Evolutionary conservation across 805 yeast genomes (phyloP).

Genomic region (Wickerhamomyces chaumierensis): DNA sequence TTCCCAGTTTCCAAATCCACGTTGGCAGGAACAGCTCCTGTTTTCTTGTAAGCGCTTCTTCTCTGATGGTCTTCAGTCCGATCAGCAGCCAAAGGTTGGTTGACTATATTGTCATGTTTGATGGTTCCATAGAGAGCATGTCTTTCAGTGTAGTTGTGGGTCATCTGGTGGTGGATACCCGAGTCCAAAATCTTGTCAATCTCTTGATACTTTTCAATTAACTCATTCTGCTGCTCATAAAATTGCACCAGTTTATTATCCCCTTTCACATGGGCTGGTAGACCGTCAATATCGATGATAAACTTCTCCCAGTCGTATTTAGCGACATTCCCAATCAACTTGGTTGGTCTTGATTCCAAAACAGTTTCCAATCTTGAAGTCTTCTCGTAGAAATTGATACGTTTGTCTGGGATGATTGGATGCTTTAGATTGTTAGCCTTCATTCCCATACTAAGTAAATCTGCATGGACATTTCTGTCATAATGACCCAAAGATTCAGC

Average conservation of each 20-base stretch:
- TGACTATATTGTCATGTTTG: background rate
- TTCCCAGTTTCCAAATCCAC: constrained; percentile 47
- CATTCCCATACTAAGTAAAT: constrained; percentile 1
- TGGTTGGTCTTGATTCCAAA: constrained; percentile 34
- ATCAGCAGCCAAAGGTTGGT: constrained; percentile 26
- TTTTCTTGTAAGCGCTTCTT: constrained; percentile 14
- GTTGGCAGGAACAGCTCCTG: constrained; percentile 46
- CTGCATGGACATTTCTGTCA: too few relatives aligned
- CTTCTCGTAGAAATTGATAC: constrained; percentile 11
- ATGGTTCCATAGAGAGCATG: constrained; percentile 13
- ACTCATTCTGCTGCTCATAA: constrained; percentile 49
- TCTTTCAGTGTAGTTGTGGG: constrained; percentile 36
- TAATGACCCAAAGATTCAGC: too few relatives aligned
- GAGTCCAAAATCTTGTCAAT: constrained; percentile 61
- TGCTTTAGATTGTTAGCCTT: constrained; percentile 12
- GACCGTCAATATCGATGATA: background rate
- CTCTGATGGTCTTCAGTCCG: constrained; percentile 55
- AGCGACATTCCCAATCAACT: constrained; percentile 32
- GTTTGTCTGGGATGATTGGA: constrained; percentile 12
- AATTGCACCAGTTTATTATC: constrained; percentile 25
- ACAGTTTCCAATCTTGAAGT: constrained; percentile 6
- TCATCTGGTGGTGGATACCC: constrained; percentile 56
- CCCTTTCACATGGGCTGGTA: constrained; percentile 15
- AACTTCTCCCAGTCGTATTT: constrained; percentile 25
- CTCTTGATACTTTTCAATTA: constrained; percentile 43